Evolutionary conservation across 805 yeast genomes (phyloP), one percentile per base, ranked within the genome.

Genomic region (Metschnikowia koreensis): DNA sequence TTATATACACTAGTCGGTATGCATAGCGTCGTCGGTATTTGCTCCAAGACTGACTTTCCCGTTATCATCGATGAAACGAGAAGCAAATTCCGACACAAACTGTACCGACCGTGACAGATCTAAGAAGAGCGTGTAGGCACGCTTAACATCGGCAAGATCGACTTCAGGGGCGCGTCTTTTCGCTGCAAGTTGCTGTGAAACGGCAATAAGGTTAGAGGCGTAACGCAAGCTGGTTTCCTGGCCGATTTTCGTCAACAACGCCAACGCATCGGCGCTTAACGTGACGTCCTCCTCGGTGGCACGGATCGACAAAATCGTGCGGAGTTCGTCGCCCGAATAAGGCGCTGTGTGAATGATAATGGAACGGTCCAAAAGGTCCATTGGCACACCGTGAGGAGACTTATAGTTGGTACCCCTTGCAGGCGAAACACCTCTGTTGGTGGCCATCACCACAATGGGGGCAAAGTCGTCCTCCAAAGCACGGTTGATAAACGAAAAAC

Each of bases 321-420:
- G 81, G 64, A 93, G 87, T 70, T 94, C 99, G 53, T 89, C 92
- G 52, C 81, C 83, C 53, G 79, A 76, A 74, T 94, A 94, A 43
- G 82, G 76, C 15, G 81, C 70, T 1, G 99, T 96, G 65, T 94
- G 91, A 58, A 94, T 90, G 56, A 94, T 94, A 59, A 94, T 87
- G 36, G 96, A 82, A 68, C 99, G 82, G 73, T 94, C 99, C 62
- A 94, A 83, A 62, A 94, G 77, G 76, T 94, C 99, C 53, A 88
- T 79, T 41, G 99, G 99, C 53, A 94, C 77, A n/a, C 99, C 99
- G 68, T 94, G 99, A 22, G 99, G 97, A 1, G 97, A 87, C 70
- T 86, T 87, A 74, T 90, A 90, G 65, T 83, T 86, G 31, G 98
- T 89, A 47, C 99, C 99, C 64, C 97, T 82, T 26, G 97, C 91